Evolutionary conservation across 163 green algal genomes (phyloP).

Genomic region (Scenedesmus sp.): DNA sequence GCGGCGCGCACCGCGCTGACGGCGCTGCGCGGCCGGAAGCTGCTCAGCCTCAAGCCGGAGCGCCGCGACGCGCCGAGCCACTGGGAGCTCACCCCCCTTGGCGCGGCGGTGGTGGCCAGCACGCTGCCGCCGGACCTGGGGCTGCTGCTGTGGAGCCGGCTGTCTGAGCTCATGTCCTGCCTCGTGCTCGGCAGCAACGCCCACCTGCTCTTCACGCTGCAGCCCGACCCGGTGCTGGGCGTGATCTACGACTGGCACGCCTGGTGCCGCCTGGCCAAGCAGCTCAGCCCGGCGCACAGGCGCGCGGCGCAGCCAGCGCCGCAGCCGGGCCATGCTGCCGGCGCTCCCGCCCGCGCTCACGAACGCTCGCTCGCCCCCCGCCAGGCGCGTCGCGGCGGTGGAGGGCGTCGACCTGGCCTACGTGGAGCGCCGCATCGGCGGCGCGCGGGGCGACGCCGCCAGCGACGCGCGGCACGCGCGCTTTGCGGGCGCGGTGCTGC

Average conservation of each 20-base stretch:
- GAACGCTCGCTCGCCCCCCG: too few relatives aligned
- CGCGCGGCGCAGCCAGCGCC: neutral
- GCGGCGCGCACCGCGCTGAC: constrained; percentile 20
- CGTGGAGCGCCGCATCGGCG: constrained; percentile 28
- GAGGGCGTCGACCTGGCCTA: constrained; percentile 46
- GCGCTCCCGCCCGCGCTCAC: too few relatives aligned
- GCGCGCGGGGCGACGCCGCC: constrained; percentile 14
- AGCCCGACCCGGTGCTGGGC: constrained; percentile 40
- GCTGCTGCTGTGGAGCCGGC: constrained; percentile 34
- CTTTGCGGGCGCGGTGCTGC: constrained; percentile 61
- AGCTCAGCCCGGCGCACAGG: constrained; percentile 31
- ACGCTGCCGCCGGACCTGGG: constrained; percentile 28
- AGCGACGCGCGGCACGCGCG: constrained; percentile 52
- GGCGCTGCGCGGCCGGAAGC: constrained; percentile 25
- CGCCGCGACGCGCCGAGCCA: neutral
- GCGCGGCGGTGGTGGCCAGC: constrained; percentile 28
- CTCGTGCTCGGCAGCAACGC: constrained; percentile 23
- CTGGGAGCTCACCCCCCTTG: constrained; percentile 40
- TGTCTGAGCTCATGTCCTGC: constrained; percentile 17
- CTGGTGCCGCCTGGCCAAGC: constrained; percentile 15
- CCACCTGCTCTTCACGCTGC: constrained; percentile 49
- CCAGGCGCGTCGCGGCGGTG: constrained; percentile 47
- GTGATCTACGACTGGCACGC: constrained; percentile 44
- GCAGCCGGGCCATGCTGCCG: too few relatives aligned
- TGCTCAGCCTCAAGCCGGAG: constrained; percentile 5